Evolutionary conservation across 2,329 filamentous ascomycete genomes (phyloP).

Genomic region (Leptographium lundbergii): DNA sequence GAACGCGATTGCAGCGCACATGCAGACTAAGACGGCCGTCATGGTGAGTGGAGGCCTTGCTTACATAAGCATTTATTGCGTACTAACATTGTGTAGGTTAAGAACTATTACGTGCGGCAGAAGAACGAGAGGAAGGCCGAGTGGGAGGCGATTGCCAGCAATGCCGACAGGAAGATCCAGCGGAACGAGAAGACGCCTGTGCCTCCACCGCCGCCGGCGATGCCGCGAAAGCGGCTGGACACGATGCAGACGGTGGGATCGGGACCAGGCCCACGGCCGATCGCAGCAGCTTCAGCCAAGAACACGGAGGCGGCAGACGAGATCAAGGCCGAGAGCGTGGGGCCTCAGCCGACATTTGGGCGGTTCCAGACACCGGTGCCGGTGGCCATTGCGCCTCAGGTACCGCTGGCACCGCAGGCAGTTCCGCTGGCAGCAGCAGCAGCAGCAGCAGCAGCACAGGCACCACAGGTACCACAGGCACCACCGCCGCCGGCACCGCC

Average conservation of each 20-base stretch:
- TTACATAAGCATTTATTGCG: neutral
- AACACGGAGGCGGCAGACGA: neutral
- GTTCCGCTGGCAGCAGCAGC: neutral
- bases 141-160: slow-evolving; percentile 46
- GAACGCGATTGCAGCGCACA: slow-evolving; percentile 59
- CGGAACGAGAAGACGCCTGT: slow-evolving; percentile 47
- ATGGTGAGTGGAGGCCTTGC: slow-evolving; percentile 42
- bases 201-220: slow-evolving; percentile 39
- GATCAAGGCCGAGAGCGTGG: slow-evolving; percentile 28
- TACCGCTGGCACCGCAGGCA: slow-evolving; percentile 14
- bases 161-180: slow-evolving; percentile 43
- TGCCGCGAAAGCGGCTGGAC: slow-evolving; percentile 7
- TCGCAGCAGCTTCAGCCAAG: neutral
- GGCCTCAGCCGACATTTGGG: slow-evolving; percentile 8
- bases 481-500: slow-evolving; percentile 7
- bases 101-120: slow-evolving; percentile 54
- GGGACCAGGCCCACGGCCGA: neutral
- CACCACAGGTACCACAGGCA: slow-evolving; percentile 1
- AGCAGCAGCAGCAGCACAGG: neutral
- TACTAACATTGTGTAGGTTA: slow-evolving; percentile 34
- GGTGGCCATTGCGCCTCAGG: slow-evolving; percentile 19
- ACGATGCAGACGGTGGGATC: slow-evolving; percentile 22
- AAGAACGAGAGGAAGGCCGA: slow-evolving; percentile 41
- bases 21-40: slow-evolving; percentile 75
- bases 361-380: slow-evolving; percentile 16